Evolutionary conservation across 2,329 filamentous ascomycete genomes (phyloP).

Genomic region (Cladosporium sp.): DNA sequence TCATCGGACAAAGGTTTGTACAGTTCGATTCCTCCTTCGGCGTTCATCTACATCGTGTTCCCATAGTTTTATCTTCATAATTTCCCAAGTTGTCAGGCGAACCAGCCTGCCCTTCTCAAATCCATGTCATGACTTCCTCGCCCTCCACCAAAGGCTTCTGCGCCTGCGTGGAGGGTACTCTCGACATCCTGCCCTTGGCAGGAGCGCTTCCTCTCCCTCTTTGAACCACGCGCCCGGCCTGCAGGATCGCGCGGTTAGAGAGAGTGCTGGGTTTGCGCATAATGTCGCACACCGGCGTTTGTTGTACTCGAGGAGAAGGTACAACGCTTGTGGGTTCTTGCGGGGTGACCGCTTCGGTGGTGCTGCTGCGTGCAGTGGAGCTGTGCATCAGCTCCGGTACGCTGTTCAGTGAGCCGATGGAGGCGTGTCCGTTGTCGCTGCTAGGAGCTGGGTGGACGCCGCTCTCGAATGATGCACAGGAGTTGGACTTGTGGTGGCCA

Average conservation of each 20-base stretch:
- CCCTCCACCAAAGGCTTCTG: conserved; percentile 5
- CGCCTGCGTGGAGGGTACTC: not conserved
- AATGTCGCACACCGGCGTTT: not conserved
- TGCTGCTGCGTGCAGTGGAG: conserved; percentile 10
- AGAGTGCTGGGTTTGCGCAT: conserved; percentile 18
- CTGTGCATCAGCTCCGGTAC: conserved; percentile 34
- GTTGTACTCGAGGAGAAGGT: not conserved
- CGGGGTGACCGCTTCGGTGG: not conserved
- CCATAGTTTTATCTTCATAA: conserved; percentile 18
- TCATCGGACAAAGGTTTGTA: conserved; percentile 8
- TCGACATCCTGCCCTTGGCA: conserved; percentile 7
- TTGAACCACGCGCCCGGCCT: conserved; percentile 30
- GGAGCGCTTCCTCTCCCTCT: conserved; percentile 20
- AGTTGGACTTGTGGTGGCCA: conserved; percentile 31
- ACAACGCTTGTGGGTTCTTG: not conserved
- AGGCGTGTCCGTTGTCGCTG: conserved; percentile 28
- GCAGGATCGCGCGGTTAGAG: conserved; percentile 27
- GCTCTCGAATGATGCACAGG: conserved; percentile 31
- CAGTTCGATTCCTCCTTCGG: conserved; percentile 14
- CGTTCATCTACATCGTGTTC: conserved; percentile 20
- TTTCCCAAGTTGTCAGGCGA: not conserved
- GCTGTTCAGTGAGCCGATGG: conserved; percentile 30
- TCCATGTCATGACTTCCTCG: conserved; percentile 16
- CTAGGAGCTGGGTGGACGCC: conserved; percentile 21
- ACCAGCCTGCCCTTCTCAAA: not conserved